Evolutionary conservation across 768 basidiomycete species (phyloP).

Genomic region (Leccinum aurantiacum): DNA sequence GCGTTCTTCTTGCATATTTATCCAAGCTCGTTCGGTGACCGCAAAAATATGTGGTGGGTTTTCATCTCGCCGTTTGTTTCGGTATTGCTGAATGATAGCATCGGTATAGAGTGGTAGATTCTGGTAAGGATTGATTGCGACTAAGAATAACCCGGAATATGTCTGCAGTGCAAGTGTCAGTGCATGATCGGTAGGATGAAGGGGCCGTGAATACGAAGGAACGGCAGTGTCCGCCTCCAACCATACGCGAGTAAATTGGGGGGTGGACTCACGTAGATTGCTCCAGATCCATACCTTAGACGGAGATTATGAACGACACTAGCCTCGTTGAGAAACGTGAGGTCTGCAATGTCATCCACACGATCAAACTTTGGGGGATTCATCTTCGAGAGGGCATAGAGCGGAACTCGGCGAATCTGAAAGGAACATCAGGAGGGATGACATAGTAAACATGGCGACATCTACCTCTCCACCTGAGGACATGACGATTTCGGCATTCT

Average conservation of each 20-base stretch:
- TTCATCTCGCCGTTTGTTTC: constrained; percentile 83
- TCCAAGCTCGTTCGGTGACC: constrained; percentile 96
- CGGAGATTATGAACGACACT: constrained; percentile 98
- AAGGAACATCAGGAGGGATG: constrained; percentile 6
- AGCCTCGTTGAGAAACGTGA: constrained; percentile 97
- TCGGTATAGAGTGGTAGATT: constrained; percentile 89
- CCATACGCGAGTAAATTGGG: neutral
- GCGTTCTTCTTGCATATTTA: constrained; percentile 95
- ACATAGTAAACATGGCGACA: constrained; percentile 1
- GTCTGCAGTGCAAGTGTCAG: constrained; percentile 54
- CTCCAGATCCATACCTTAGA: constrained; percentile 84
- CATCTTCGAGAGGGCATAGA: constrained; percentile 90
- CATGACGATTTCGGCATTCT: constrained; percentile 81
- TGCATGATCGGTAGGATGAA: neutral
- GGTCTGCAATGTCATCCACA: constrained; percentile 96
- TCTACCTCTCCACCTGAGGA: constrained; percentile 80
- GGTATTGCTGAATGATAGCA: constrained; percentile 85
- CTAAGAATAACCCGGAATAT: constrained; percentile 94
- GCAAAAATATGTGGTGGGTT: constrained; percentile 97
- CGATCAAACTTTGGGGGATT: constrained; percentile 98
- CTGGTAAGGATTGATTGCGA: constrained; percentile 98
- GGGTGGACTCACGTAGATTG: constrained; percentile 76
- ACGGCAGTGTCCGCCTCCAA: constrained; percentile 3
- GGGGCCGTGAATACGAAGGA: constrained; percentile 4
- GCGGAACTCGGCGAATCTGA: constrained; percentile 66